Percentiles rank a stretch among this genome's conserved stretches.
Evolutionary conservation across 495 filamentous ascomycete genomes (phyloP).

Genomic region (Melanomma pulvis-pyrius): DNA sequence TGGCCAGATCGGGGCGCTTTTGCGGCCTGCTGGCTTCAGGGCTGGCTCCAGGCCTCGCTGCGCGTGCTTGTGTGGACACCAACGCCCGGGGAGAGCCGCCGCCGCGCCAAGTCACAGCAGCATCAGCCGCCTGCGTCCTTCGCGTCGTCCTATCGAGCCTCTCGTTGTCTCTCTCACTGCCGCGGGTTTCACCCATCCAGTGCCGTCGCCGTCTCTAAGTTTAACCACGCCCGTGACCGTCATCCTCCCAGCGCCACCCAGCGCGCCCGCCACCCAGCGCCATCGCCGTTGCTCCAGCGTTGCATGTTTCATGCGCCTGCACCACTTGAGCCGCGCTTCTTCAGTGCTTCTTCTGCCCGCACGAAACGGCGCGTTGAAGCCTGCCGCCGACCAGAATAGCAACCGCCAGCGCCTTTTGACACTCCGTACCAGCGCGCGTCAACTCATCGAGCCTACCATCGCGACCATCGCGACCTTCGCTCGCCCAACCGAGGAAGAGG

Average conservation of each 20-base stretch:
- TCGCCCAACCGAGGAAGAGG: too few relatives aligned
- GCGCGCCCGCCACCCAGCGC: background rate
- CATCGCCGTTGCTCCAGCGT: background rate
- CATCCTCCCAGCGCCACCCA: background rate
- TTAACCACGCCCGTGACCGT: background rate
- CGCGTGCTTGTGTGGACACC: background rate
- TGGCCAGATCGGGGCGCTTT: background rate
- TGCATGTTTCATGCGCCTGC: slow-evolving; percentile 15
- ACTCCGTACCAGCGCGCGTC: background rate
- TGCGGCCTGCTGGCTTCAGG: background rate
- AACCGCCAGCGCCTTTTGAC: background rate
- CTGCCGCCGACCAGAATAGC: slow-evolving; percentile 6
- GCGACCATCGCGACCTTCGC: too few relatives aligned
- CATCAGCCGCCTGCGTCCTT: too few relatives aligned
- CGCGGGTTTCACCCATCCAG: background rate
- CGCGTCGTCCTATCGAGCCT: background rate
- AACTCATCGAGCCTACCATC: too few relatives aligned
- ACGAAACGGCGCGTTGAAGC: background rate
- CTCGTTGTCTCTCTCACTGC: background rate
- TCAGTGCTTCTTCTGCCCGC: background rate
- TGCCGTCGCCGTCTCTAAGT: background rate
- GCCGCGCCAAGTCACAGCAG: too few relatives aligned
- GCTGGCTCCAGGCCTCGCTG: too few relatives aligned
- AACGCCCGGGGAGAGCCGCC: background rate
- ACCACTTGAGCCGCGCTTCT: slow-evolving; percentile 12